Conservation (phyloP, 176 grass and related monocot species). For the Oryza longistaminata region DNA sequence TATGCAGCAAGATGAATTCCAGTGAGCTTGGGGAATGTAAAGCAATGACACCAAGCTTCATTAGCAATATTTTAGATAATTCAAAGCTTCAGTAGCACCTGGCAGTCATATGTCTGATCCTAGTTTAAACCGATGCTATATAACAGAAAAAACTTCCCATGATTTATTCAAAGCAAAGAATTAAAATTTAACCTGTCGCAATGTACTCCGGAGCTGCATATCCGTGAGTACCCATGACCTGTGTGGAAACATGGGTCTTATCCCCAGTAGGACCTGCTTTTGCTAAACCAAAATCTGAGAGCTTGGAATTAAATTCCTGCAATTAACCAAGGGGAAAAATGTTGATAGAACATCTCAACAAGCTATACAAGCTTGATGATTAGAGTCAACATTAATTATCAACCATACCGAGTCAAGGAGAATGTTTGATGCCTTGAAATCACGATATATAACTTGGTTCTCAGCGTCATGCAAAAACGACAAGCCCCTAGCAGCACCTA, state of each 20-base stretch:
- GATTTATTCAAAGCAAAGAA: background rate
- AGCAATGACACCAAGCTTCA: background rate
- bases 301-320: constrained; percentile 89
- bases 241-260: constrained; percentile 97
- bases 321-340: constrained; percentile 32
- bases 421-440: constrained; percentile 99
- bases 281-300: constrained; percentile 97
- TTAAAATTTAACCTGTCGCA: constrained; percentile 65
- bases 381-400: background rate
- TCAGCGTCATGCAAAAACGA: constrained; percentile 92
- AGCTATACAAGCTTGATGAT: background rate
- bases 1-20: background rate
- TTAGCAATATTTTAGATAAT: background rate
- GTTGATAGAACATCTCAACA: background rate
- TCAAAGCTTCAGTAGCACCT: background rate
- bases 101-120: background rate
- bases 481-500: constrained; percentile 89
- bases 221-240: constrained; percentile 97
- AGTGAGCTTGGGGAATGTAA: background rate
- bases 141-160: background rate
- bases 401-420: constrained; percentile 93
- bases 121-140: constrained; percentile 1
- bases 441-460: constrained; percentile 93
- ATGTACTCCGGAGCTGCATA: constrained; percentile 99
- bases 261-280: constrained; percentile 97